A percentile compares a stretch with the other conserved stretches of the same genome.
Evolutionary conservation across 2,329 filamentous ascomycete genomes (phyloP).

Genomic region (Colletotrichum sp.): DNA sequence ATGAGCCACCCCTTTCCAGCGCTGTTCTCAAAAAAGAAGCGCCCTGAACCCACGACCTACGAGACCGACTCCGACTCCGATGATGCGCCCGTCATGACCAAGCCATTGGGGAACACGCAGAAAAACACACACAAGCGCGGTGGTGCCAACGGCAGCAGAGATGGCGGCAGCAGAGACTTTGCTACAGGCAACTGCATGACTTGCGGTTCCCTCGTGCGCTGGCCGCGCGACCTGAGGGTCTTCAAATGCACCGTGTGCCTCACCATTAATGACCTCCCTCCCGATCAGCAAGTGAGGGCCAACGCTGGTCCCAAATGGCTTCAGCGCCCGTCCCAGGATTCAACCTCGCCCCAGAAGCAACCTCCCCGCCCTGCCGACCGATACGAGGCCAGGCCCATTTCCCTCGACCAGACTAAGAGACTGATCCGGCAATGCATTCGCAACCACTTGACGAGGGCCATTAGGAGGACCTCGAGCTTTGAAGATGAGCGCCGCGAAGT

Average conservation of each 20-base stretch:
- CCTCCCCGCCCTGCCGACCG: constrained; percentile 5
- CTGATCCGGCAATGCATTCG: constrained; percentile 50
- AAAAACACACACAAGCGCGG: constrained; percentile 34
- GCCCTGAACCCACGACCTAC: constrained; percentile 41
- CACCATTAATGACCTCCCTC: constrained; percentile 78
- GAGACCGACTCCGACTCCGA: constrained; percentile 32
- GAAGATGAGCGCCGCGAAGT: constrained; percentile 10
- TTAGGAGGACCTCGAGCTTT: constrained; percentile 26
- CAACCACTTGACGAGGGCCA: constrained; percentile 36
- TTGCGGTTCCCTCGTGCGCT: constrained; percentile 80
- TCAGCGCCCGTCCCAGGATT: constrained; percentile 12
- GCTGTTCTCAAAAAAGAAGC: constrained; percentile 69
- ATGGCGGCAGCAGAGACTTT: constrained; percentile 60
- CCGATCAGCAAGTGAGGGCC: constrained; percentile 1
- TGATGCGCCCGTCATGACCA: constrained; percentile 33
- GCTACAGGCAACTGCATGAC: constrained; percentile 82
- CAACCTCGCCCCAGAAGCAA: constrained; percentile 13
- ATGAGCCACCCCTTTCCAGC: constrained; percentile 83
- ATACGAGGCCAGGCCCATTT: constrained; percentile 44
- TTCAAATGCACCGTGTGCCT: constrained; percentile 86
- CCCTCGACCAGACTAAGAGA: constrained; percentile 62
- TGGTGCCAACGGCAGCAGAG: constrained; percentile 41
- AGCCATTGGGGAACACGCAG: constrained; percentile 27
- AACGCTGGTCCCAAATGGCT: constrained; percentile 20
- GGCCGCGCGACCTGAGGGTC: constrained; percentile 74